phyloP scores from a whole-genome alignment of 129 eudicot genomes.

The Tanacetum coccineum region DNA sequence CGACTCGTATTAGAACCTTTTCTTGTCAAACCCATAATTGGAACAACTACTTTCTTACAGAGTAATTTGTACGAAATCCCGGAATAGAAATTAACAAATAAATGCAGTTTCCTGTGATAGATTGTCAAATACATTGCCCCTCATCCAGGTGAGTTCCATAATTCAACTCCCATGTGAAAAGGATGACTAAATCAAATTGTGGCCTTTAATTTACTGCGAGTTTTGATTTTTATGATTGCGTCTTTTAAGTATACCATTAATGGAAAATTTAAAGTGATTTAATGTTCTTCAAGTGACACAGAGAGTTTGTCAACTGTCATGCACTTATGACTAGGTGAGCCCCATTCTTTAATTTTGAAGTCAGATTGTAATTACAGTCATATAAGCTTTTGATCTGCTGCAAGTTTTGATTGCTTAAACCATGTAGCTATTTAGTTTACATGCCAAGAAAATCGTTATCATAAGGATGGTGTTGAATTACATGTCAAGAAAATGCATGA shows the following conservation, averaged over 20 bases:
- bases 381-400: conserved; percentile 9
- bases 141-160: conserved; percentile 20
- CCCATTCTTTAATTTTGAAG: conserved; percentile 14
- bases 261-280: conserved; percentile 22
- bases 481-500: neutral
- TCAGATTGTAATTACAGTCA: conserved; percentile 8
- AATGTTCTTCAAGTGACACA: conserved; percentile 23
- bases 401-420: neutral
- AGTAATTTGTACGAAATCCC: conserved; percentile 21
- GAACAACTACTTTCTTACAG: conserved; percentile 22
- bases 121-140: conserved; percentile 25
- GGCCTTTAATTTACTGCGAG: conserved; percentile 21
- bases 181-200: conserved; percentile 12
- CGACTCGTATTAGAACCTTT: conserved; percentile 27
- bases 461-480: no score
- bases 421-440: no score
- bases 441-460: no score
- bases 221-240: conserved; percentile 23
- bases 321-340: conserved; percentile 9
- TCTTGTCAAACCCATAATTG: conserved; percentile 25
- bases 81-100: conserved; percentile 22
- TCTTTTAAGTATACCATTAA: conserved; percentile 24
- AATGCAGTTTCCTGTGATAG: conserved; percentile 23
- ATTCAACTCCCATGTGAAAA: conserved; percentile 27
- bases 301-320: conserved; percentile 9